Base-by-base conservation (phyloP, 2,329 filamentous ascomycete species). In the Orbilia javanica region DNA sequence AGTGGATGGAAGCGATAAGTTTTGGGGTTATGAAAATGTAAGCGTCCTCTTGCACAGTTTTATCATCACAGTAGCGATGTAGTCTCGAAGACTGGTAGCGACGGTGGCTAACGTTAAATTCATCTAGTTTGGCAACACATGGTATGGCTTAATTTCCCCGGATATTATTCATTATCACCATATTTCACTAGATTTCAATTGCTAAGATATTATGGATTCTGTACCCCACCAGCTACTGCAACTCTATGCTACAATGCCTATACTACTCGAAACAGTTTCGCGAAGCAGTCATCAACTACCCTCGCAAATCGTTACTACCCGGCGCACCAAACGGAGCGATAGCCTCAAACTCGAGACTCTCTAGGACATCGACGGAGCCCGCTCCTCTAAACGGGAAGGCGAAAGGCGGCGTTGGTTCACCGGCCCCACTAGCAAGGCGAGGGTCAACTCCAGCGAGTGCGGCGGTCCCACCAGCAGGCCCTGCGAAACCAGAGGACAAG, bases 1-100 rank as follows among this genome's bases (percentile, higher is more conserved):
- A 82, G 87, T 88, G 81, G 94, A 98, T 85, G 96, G 96, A 67
- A 97, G 93, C 83, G 96, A 98, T 86, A 97, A 97, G 86, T 99
- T 97, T 86, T 98, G 96, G 85, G 96, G 96, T 15, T 91, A 98
- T 84, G 96, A 99, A 85, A 99, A 99, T 86, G 95, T 98, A 88
- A 85, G 93, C 64, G 80, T 69, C 55, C 42, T n/a, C 18, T n/a
- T 27, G 36, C 25, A 55, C 27, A 8, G 10, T 22, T n/a, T n/a
- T 36, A 39, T 29, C 15, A 53, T 18, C 10, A 31, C 8, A 27
- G 10, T 65, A 15, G 13, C 36, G 50, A 36, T 52, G 70, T n/a
- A n/a, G n/a, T n/a, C n/a, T n/a, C n/a, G n/a, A n/a, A n/a, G n/a
- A n/a, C n/a, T n/a, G 36, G 10, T 65, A 15, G 13, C 36, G 50